Percentiles rank a stretch among this genome's conserved stretches.
Conservation (phyloP, 2,329 filamentous ascomycete species). For the Teratosphaeria gauchensis region DNA sequence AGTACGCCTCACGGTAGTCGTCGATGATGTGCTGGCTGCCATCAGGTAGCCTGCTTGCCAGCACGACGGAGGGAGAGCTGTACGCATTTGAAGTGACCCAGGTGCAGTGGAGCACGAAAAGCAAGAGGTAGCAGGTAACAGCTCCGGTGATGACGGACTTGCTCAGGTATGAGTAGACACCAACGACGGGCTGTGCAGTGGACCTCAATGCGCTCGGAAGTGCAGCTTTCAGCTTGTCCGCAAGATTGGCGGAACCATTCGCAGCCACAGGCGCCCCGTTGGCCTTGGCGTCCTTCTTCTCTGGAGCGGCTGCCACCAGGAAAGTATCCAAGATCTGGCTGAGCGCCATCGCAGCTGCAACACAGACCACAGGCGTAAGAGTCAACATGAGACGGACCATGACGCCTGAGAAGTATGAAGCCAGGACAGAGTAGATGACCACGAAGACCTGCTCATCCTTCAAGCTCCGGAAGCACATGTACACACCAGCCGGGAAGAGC, state of each 20-base stretch:
- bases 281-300: slow-evolving; percentile 12
- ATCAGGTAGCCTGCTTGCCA: slow-evolving; percentile 85
- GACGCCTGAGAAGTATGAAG: slow-evolving; percentile 96
- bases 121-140: slow-evolving; percentile 68
- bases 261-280: slow-evolving; percentile 30
- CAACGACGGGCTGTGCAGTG: slow-evolving; percentile 62
- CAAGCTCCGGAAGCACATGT: slow-evolving; percentile 91
- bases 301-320: slow-evolving; percentile 56
- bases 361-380: slow-evolving; percentile 89
- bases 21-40: slow-evolving; percentile 98
- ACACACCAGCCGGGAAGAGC: slow-evolving; percentile 97
- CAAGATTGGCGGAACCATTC: slow-evolving; percentile 34
- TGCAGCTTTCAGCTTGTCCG: slow-evolving; percentile 47
- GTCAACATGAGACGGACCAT: slow-evolving; percentile 99
- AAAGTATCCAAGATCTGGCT: slow-evolving; percentile 87
- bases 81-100: slow-evolving; percentile 99
- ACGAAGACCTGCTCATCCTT: slow-evolving; percentile 96
- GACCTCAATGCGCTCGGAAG: slow-evolving; percentile 54
- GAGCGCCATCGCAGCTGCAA: slow-evolving; percentile 78
- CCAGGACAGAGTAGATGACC: slow-evolving; percentile 91
- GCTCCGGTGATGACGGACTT: slow-evolving; percentile 67
- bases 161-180: slow-evolving; percentile 71
- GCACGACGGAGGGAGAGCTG: slow-evolving; percentile 91
- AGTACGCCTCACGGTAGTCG: slow-evolving; percentile 97
- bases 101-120: slow-evolving; percentile 96